Base-by-base conservation (phyloP, 2,329 filamentous ascomycete genomes). In the Fusarium proliferatum region DNA sequence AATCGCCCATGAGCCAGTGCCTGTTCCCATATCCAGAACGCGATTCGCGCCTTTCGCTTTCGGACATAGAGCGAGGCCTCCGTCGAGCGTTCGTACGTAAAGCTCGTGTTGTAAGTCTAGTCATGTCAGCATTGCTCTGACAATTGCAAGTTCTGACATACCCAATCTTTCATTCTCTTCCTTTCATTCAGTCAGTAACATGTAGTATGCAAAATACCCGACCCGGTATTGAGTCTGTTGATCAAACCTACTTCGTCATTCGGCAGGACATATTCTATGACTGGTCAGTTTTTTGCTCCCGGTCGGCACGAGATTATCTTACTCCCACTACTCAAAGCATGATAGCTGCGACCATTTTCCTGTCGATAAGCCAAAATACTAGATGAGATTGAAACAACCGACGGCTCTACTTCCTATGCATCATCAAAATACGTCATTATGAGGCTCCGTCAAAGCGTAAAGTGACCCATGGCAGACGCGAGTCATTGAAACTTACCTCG, bases 91-190 rank as follows among this genome's bases (percentile, higher is more conserved):
- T 43, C 53, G 53, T 12, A 57, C 38, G 3, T 43, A 57, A 6
- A 57, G 36, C n/a, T 57, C 39, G 9, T 57, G 53, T 57, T 57
- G 53, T 6, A 57, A 30, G 17, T 57, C 53, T 57, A 8, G 2
- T 6, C 3, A 23, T 15, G 6, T 57, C 7, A 57, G 39, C n/a
- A 21, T 45, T 33, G 6, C 4, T 9, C 16, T 5, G 2, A 2
- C 2, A 8, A 23, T 9, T 11, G 16, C 1, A 3, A 9, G n/a
- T 12, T 2, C 6, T 5, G 16, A 9, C 17, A 45, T 45, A 57
- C 53, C 53, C 0, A 57, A 39, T 23, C 53, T 26, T 23, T 57
- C 53, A 19, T 57, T 57, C 16, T 57, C 53, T 21, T 45, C 39
- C 53, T 57, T 30, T 23, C 5, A 17, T 51, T 7, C 28, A 33